A percentile compares a stretch with the other conserved stretches of the same genome.
These are phyloP conservation scores for Cyamopsis tetragonoloba DNA, from an alignment of 306 rosid genomes.

Conservation along the genomic window DNA sequence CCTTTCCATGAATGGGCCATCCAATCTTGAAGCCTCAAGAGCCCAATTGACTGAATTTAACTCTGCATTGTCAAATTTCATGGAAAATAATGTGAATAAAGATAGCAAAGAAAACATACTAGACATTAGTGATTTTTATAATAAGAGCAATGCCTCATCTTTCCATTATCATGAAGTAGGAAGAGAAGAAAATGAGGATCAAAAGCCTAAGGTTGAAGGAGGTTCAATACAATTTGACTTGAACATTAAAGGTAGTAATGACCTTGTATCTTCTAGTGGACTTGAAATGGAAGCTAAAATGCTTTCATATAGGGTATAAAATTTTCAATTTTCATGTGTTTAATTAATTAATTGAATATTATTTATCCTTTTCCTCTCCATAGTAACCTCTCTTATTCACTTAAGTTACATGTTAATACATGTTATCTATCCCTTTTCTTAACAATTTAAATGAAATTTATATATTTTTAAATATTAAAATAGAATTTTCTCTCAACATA, in stretches of 20 bases:
- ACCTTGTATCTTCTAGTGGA: conserved; percentile 47
- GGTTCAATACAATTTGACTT: conserved; percentile 61
- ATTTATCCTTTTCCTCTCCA: conserved; percentile 5
- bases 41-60: conserved; percentile 65
- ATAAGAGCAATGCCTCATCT: conserved; percentile 30
- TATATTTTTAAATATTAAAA: too few relatives aligned
- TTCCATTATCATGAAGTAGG: conserved; percentile 32
- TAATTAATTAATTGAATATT: conserved; percentile 6
- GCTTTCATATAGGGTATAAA: conserved; percentile 47
- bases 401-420: neutral
- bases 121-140: conserved; percentile 35
- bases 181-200: conserved; percentile 37
- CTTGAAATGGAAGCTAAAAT: conserved; percentile 54
- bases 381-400: neutral
- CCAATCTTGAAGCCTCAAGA: conserved; percentile 48
- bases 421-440: neutral
- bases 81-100: conserved; percentile 63
- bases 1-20: conserved; percentile 52
- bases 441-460: too few relatives aligned
- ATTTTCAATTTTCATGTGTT: neutral
- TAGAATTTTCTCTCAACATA: too few relatives aligned
- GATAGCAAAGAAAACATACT: conserved; percentile 45
- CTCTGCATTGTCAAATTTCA: conserved; percentile 56
- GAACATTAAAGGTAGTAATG: conserved; percentile 63
- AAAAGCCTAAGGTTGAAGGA: conserved; percentile 49